phyloP scores from a whole-genome alignment of 768 basidiomycete species.

The Hericium coralloides region DNA sequence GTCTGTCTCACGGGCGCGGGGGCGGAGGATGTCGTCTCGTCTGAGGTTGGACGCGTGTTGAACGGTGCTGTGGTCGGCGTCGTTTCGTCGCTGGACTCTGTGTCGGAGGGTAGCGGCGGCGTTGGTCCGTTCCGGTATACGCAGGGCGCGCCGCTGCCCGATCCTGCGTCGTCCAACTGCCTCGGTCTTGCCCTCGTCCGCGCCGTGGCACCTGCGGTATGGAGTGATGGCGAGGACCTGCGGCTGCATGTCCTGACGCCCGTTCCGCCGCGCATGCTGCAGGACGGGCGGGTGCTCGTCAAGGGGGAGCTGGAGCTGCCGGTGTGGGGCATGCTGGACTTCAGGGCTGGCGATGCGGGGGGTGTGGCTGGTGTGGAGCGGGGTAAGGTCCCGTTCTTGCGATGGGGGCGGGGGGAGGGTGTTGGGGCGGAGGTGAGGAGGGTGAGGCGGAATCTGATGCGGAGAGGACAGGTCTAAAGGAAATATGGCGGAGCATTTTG shows the following conservation, averaged over 20 bases:
- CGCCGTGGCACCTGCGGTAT: constrained; percentile 14
- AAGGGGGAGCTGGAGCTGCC: constrained; percentile 89
- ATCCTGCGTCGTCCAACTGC: constrained; percentile 53
- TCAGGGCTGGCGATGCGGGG: constrained; percentile 29
- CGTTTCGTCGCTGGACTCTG: constrained; percentile 37
- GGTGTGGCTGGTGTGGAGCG: constrained; percentile 43
- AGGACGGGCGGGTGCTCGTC: constrained; percentile 42
- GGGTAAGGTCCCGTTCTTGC: constrained; percentile 65
- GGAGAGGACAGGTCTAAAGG: constrained; percentile 58
- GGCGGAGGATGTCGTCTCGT: constrained; percentile 65
- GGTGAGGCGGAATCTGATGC: constrained; percentile 82
- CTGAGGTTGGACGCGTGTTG: constrained; percentile 62
- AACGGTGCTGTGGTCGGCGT: constrained; percentile 79
- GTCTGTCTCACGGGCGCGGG: constrained; percentile 68
- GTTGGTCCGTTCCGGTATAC: constrained; percentile 40
- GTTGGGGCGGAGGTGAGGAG: constrained; percentile 64
- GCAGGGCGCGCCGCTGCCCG: constrained; percentile 44
- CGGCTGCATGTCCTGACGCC: constrained; percentile 79
- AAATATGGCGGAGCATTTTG: too few relatives aligned
- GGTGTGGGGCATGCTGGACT: constrained; percentile 81
- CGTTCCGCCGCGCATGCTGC: constrained; percentile 41
- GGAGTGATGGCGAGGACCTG: constrained; percentile 13
- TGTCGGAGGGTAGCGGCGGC: constrained; percentile 7
- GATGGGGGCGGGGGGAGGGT: constrained; percentile 64
- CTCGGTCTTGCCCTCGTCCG: constrained; percentile 76